Conservation (phyloP, 352 stramenopile genomes). For the Phytophthora sp. region DNA sequence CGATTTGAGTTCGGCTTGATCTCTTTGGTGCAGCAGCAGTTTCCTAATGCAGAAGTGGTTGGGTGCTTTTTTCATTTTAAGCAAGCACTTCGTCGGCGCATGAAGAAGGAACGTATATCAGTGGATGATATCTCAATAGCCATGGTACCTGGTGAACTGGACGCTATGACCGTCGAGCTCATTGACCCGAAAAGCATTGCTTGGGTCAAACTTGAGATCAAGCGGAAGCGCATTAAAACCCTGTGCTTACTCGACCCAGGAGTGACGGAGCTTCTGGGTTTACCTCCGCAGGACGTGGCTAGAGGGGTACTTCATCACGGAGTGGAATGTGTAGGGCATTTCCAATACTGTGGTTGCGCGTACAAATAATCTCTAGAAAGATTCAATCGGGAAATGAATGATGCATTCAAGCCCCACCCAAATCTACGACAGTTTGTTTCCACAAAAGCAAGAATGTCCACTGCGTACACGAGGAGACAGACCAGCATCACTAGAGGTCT, state of each 20-base stretch:
- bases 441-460: conserved; percentile 6
- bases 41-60: conserved; percentile 11
- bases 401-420: conserved; percentile 30
- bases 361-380: conserved; percentile 35
- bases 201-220: conserved; percentile 16
- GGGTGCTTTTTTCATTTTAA: conserved; percentile 24
- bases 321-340: conserved; percentile 31
- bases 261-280: conserved; percentile 19
- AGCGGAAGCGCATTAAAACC: not conserved
- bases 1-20: conserved; percentile 18
- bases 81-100: not conserved
- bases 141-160: conserved; percentile 1
- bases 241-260: not conserved
- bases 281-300: conserved; percentile 29
- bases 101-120: conserved; percentile 2
- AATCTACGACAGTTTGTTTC: conserved; percentile 15
- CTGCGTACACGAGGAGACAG: not conserved
- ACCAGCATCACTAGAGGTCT: conserved; percentile 4
- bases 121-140: not conserved
- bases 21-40: not conserved
- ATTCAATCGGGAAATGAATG: conserved; percentile 35
- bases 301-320: not conserved
- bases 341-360: conserved; percentile 13
- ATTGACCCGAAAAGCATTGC: conserved; percentile 13
- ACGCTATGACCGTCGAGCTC: not conserved